A percentile compares a stretch with the other conserved stretches of the same genome.
Evolutionary conservation across 257 asterid species (phyloP).

Genomic region (Solanum sparsipilum): DNA sequence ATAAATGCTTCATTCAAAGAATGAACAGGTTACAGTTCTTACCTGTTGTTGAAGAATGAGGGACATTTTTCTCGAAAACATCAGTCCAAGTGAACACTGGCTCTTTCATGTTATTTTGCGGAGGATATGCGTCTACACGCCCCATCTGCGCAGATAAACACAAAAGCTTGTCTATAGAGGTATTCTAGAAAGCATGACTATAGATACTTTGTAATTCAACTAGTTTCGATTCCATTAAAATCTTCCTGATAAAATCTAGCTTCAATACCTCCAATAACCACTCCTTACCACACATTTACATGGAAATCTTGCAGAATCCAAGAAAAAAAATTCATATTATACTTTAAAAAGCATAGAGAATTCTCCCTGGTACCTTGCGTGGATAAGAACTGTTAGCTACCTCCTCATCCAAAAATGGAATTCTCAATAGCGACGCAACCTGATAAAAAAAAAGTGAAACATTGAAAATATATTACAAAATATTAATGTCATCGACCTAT

Average conservation of each 20-base stretch:
- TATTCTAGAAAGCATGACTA: neutral
- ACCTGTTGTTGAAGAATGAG: constrained; percentile 33
- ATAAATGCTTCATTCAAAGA: neutral
- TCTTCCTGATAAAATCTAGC: neutral
- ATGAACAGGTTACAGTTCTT: neutral
- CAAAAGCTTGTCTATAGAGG: neutral
- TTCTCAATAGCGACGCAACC: constrained; percentile 89
- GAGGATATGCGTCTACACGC: constrained; percentile 62
- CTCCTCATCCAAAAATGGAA: constrained; percentile 84
- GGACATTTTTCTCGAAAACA: constrained; percentile 41
- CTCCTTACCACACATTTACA: neutral
- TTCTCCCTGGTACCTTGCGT: constrained; percentile 47
- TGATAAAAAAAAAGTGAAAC: constrained; percentile 7
- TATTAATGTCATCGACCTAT: neutral
- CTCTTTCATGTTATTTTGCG: constrained; percentile 63
- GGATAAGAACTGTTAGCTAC: constrained; percentile 45
- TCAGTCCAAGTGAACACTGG: constrained; percentile 68
- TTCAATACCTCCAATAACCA: neutral
- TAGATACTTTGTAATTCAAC: neutral
- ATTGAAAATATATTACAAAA: neutral
- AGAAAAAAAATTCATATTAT: neutral
- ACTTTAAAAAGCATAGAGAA: neutral
- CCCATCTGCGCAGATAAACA: constrained; percentile 51
- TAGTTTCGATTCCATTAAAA: neutral
- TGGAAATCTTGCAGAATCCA: neutral